Percentiles rank a stretch among this genome's conserved stretches.
Conservation (phyloP, 108 stramenopile genomes). For the Pseudonitzschia multistriata region DNA sequence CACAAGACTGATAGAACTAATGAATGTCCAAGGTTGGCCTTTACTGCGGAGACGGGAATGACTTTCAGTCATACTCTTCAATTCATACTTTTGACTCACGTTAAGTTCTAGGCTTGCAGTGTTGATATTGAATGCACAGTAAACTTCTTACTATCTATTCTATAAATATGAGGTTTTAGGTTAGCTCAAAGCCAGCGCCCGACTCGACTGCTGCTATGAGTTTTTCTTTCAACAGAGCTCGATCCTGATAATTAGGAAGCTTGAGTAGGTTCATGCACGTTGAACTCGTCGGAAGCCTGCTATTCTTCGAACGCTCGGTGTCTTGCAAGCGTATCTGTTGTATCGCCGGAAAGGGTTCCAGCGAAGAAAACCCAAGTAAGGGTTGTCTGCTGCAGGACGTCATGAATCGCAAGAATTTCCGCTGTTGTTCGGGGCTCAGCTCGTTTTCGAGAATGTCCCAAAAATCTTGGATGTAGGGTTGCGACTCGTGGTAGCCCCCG, state of each 20-base stretch:
- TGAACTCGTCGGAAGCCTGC: constrained; percentile 83
- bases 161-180: constrained; percentile 36
- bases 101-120: too few relatives aligned
- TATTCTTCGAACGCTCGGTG: constrained; percentile 56
- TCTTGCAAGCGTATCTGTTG: constrained; percentile 83
- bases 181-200: constrained; percentile 96
- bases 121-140: too few relatives aligned
- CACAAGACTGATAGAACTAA: not conserved
- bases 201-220: constrained; percentile 93
- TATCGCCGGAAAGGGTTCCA: constrained; percentile 89
- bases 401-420: constrained; percentile 91
- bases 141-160: constrained; percentile 1
- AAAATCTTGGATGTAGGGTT: constrained; percentile 87
- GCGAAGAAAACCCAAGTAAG: constrained; percentile 87
- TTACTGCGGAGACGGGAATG: too few relatives aligned
- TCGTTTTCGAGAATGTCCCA: constrained; percentile 81
- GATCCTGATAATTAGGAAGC: constrained; percentile 89
- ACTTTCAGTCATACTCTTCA: too few relatives aligned
- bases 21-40: not conserved
- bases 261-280: constrained; percentile 99
- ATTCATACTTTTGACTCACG: too few relatives aligned
- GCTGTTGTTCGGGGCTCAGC: constrained; percentile 84
- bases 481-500: constrained; percentile 93
- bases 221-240: constrained; percentile 85
- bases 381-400: constrained; percentile 95